These are phyloP conservation scores for Yamadazyma dendronema DNA, from an alignment of 1,139 yeast species.

Conservation along the genomic window DNA sequence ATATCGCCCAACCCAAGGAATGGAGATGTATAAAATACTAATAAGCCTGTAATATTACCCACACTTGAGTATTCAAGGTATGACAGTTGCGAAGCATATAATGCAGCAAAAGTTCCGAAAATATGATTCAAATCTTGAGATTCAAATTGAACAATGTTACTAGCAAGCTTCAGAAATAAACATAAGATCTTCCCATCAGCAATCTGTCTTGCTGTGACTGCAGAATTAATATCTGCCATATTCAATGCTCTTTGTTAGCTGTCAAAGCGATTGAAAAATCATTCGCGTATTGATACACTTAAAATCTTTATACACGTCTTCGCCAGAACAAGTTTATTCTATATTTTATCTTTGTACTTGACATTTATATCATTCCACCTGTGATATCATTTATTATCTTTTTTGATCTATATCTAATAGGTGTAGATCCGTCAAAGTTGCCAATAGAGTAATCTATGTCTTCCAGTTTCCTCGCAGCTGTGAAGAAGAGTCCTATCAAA, in stretches of 20 bases:
- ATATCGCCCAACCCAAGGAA: conserved; percentile 7
- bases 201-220: not conserved
- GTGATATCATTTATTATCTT: too few relatives aligned
- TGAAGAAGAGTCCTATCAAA: conserved; percentile 1
- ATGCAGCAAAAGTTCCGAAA: conserved; percentile 12
- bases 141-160: conserved; percentile 1
- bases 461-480: not conserved
- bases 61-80: conserved; percentile 5
- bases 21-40: conserved; percentile 15
- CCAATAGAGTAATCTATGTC: not conserved
- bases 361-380: too few relatives aligned
- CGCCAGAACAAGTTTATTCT: too few relatives aligned
- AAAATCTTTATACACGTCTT: too few relatives aligned
- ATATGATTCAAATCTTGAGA: conserved; percentile 6
- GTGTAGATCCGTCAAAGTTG: not conserved
- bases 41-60: conserved; percentile 6
- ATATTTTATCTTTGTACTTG: too few relatives aligned
- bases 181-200: conserved; percentile 9
- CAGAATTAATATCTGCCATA: too few relatives aligned
- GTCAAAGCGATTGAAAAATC: too few relatives aligned
- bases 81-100: conserved; percentile 2
- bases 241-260: too few relatives aligned
- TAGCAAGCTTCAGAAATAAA: conserved; percentile 4
- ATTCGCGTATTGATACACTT: too few relatives aligned
- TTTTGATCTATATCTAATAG: not conserved